Conservation (phyloP, 1,139 yeast genomes). For the Kodamaea ohmeri region DNA sequence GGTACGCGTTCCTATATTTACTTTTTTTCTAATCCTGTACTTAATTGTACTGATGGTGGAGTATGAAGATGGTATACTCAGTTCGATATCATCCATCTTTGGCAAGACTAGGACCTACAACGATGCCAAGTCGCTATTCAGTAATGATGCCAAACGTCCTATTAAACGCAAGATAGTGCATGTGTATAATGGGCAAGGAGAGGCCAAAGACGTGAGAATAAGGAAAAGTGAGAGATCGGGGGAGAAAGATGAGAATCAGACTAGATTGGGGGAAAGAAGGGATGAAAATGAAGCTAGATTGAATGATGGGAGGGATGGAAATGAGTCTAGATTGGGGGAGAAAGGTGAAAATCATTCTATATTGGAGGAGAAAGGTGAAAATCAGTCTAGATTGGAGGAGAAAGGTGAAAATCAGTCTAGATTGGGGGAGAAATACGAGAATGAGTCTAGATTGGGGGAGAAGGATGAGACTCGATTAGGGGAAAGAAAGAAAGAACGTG, state of each 20-base stretch:
- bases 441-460: no score
- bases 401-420: no score
- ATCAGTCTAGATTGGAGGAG: no score
- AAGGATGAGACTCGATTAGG: no score
- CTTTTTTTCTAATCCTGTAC: neutral
- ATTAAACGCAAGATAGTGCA: constrained; percentile 7
- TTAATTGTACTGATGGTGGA: constrained; percentile 6
- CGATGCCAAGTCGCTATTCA: constrained; percentile 1
- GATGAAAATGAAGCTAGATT: no score
- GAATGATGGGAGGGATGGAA: no score
- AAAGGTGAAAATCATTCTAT: no score
- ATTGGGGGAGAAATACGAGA: no score
- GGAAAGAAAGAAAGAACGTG: no score
- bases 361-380: no score
- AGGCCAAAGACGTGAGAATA: constrained; percentile 2
- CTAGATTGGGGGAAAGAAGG: no score
- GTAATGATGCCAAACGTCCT: neutral
- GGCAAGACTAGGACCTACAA: constrained; percentile 1
- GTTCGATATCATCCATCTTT: constrained; percentile 3
- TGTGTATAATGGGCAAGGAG: constrained; percentile 6
- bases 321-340: no score
- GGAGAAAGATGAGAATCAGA: neutral
- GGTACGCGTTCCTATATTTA: neutral
- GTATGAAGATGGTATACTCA: constrained; percentile 9
- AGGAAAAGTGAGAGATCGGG: neutral